phyloP scores from a whole-genome alignment of 2,329 filamentous ascomycete species.

The Botrytis medusae region DNA sequence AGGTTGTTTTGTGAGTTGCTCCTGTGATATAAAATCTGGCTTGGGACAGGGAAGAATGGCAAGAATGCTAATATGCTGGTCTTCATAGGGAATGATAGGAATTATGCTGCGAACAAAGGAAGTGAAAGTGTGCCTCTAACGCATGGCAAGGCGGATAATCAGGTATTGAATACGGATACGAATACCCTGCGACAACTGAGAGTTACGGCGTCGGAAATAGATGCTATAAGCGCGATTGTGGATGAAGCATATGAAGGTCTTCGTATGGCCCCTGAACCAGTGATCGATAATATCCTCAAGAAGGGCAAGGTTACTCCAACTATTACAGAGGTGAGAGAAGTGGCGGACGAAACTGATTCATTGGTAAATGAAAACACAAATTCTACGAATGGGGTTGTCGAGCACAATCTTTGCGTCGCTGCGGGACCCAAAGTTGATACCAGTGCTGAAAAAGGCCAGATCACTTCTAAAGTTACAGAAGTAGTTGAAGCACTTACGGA shows the following conservation, averaged over 20 bases:
- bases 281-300: neutral
- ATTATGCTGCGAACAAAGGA: neutral
- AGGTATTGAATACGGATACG: no score
- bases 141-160: neutral
- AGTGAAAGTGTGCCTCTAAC: neutral
- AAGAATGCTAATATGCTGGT: neutral
- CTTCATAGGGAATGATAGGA: neutral
- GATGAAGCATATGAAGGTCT: slow-evolving; percentile 10
- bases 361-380: neutral
- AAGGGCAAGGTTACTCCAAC: neutral
- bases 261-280: neutral
- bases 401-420: neutral
- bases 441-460: neutral
- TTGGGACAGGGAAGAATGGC: no score
- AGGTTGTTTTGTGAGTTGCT: slow-evolving; percentile 9
- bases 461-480: neutral
- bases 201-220: neutral
- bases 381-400: neutral
- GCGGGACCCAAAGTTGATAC: neutral
- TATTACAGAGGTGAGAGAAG: neutral
- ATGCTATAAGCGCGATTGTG: slow-evolving; percentile 10
- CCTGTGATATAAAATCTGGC: accelerated
- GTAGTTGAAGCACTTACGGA: neutral
- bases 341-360: neutral
- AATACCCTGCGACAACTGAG: neutral